A percentile compares a stretch with the other conserved stretches of the same genome.
Evolutionary conservation across 2,329 filamentous ascomycete species (phyloP).

Genomic region (Aureobasidium vineae): DNA sequence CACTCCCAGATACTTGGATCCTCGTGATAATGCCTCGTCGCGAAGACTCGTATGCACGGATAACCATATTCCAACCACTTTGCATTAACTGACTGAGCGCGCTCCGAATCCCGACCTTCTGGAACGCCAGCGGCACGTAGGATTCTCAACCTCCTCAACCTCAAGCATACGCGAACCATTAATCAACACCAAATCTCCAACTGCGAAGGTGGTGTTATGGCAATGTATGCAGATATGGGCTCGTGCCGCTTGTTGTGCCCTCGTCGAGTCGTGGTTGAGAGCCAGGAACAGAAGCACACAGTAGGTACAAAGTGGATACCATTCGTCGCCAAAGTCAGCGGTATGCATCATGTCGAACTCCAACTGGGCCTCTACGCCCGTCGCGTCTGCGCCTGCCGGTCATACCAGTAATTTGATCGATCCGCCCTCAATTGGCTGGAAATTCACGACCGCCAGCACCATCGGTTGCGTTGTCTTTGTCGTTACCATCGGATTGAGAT

Average conservation of each 20-base stretch:
- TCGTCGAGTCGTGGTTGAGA: neutral
- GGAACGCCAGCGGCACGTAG: neutral
- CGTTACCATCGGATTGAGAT: neutral
- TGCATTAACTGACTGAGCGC: neutral
- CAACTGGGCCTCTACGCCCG: neutral
- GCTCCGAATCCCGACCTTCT: neutral
- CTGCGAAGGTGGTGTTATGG: neutral
- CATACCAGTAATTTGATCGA: constrained; percentile 24
- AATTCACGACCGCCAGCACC: neutral
- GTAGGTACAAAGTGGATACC: neutral
- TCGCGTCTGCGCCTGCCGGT: neutral
- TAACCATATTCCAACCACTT: neutral
- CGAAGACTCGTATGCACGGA: neutral
- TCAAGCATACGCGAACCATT: neutral
- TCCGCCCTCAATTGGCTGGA: neutral
- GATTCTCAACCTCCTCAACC: neutral
- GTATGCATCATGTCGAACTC: neutral
- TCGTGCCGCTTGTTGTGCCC: neutral
- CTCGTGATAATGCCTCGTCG: too few relatives aligned
- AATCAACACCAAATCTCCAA: neutral
- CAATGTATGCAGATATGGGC: neutral
- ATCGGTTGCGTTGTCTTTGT: neutral
- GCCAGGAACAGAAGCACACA: neutral
- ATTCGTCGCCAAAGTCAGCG: neutral
- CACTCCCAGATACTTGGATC: neutral